Base-by-base conservation (phyloP, 495 filamentous ascomycete species). In the Penicillium dipodomyicola region DNA sequence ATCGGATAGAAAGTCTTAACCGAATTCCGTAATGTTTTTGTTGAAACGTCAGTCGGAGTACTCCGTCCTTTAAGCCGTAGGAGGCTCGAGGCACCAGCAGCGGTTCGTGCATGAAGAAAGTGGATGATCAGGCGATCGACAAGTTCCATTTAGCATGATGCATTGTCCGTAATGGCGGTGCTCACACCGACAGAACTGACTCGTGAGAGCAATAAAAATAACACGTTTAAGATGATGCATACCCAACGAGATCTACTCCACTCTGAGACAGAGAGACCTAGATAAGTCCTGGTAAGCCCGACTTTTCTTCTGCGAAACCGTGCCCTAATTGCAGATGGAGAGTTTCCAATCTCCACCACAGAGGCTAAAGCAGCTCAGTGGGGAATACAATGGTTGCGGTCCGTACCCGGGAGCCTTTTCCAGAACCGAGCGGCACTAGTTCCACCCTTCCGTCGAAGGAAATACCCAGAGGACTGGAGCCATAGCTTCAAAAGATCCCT, bases 81-180 rank as follows among this genome's bases (percentile, higher is more conserved):
- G 54, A 57, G 50, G 59, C 53, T 70, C 63, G 63, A 71, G 62
- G 64, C 60, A 67, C 62, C 58, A 72, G 62, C 60, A 62, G 41
- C 39, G 39, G 52, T 60, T 60, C 63, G 65, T 67, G 65, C 67
- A 72, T 71, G 60, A 64, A 44, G 47, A 61, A 61, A 53, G 56
- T 57, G 30, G 56, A 52, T 54, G 61, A 69, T 67, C 67, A 68
- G 62, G 55, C 68, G 70, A 73, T 72, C 73, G 64, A 59, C 65
- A 64, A 48, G 52, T 60, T 69, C 45, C 54, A 65, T 65, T 58
- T 39, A 68, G 58, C 61, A 42, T 55, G 52, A 33, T 60, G 64
- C 57, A 60, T 58, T 57, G 57, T 60, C 53, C 53, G 63, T 57
- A 59, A 54, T 72, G 59, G 63, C 68, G 47, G 47, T 48, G 47